Percentiles rank a stretch among this genome's conserved stretches.
phyloP scores from a whole-genome alignment of 2,329 filamentous ascomycete species.

The Hypoxylon sp. region DNA sequence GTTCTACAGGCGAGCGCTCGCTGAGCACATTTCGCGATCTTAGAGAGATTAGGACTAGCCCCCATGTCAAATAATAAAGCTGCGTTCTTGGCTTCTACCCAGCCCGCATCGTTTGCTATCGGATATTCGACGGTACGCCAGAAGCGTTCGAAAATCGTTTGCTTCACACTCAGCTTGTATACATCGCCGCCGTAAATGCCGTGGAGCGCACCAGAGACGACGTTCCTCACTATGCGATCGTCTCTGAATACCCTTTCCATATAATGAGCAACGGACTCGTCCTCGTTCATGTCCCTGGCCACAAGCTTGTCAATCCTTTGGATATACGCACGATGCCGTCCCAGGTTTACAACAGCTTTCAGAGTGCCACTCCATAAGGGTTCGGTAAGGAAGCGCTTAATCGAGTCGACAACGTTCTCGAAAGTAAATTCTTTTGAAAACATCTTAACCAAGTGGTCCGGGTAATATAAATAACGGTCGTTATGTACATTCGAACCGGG shows the following conservation, averaged over 20 bases:
- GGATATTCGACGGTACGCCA: constrained; percentile 58
- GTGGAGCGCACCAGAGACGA: constrained; percentile 83
- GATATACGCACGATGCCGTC: background rate
- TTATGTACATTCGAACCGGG: constrained; percentile 63
- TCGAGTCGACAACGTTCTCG: constrained; percentile 26
- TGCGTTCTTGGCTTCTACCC: constrained; percentile 44
- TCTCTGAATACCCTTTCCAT: constrained; percentile 68
- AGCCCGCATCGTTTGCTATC: background rate
- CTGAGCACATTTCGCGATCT: constrained; percentile 51
- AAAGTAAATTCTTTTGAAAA: constrained; percentile 32
- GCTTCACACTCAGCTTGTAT: constrained; percentile 81
- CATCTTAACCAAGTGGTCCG: constrained; percentile 79
- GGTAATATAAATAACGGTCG: constrained; percentile 88
- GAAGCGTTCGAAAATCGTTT: constrained; percentile 69
- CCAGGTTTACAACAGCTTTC: constrained; percentile 17
- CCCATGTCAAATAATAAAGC: constrained; percentile 47
- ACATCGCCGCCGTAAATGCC: constrained; percentile 95
- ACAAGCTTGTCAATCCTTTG: too few species aligned
- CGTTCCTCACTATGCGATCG: constrained; percentile 74
- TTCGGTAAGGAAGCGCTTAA: constrained; percentile 46
- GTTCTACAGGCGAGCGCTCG: constrained; percentile 54
- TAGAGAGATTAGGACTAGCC: constrained; percentile 39
- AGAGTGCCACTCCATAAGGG: constrained; percentile 49
- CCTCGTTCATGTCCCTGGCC: constrained; percentile 58
- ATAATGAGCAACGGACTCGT: constrained; percentile 82